These are phyloP conservation scores for Emericellopsis atlantica DNA, from an alignment of 2,329 filamentous ascomycete genomes.

Conservation along the genomic window DNA sequence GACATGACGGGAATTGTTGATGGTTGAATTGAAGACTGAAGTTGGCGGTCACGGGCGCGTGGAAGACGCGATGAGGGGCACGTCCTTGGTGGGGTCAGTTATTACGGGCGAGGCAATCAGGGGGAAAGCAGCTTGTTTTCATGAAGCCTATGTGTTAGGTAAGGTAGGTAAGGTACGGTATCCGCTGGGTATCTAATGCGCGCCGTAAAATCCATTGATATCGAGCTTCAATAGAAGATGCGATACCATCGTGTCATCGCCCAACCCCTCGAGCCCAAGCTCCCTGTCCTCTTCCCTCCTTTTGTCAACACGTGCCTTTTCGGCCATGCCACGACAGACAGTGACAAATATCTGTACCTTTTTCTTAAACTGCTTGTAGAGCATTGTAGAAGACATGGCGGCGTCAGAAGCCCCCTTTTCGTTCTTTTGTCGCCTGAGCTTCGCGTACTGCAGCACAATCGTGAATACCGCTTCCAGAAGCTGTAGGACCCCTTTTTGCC, in stretches of 20 bases:
- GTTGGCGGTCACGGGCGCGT: constrained; percentile 6
- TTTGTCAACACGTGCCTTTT: constrained; percentile 35
- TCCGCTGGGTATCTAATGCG: constrained; percentile 6
- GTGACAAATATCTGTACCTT: constrained; percentile 64
- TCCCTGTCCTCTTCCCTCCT: constrained; percentile 12
- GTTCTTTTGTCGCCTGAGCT: constrained; percentile 8
- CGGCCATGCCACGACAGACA: constrained; percentile 55
- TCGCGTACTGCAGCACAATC: constrained; percentile 60
- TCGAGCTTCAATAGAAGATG: constrained; percentile 59
- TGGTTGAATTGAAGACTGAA: neutral
- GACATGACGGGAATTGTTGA: constrained; percentile 26
- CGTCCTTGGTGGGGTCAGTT: neutral
- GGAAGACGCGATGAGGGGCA: constrained; percentile 20
- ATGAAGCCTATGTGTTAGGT: too few relatives aligned
- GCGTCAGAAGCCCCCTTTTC: constrained; percentile 7
- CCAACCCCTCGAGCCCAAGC: constrained; percentile 22
- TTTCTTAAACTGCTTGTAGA: constrained; percentile 57
- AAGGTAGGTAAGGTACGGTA: too few relatives aligned
- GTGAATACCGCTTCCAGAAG: constrained; percentile 68
- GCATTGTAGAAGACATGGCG: constrained; percentile 4
- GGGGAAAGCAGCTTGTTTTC: neutral
- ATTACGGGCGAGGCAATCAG: neutral
- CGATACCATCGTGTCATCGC: constrained; percentile 47
- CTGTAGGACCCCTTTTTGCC: constrained; percentile 60
- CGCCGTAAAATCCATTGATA: constrained; percentile 53